Percentiles rank a stretch among this genome's conserved stretches.
phyloP scores from a whole-genome alignment of 768 basidiomycete species.

The Tricholoma hemisulphureum region DNA sequence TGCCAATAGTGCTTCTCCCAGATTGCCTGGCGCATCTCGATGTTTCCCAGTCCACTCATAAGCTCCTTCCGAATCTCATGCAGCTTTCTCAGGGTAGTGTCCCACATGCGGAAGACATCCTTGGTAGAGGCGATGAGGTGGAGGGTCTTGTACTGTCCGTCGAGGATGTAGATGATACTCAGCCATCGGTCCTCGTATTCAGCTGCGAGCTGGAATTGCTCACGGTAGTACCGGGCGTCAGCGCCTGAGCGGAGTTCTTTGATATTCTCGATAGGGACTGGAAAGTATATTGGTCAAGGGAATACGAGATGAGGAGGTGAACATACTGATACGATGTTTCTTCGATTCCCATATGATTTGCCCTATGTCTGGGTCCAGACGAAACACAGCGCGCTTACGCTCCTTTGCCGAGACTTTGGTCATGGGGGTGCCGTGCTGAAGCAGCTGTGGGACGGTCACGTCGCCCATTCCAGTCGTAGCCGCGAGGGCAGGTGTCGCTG shows the following conservation, averaged over 20 bases:
- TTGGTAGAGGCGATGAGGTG: conserved; percentile 76
- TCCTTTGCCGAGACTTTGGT: conserved; percentile 81
- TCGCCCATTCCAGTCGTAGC: conserved; percentile 11
- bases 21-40: conserved; percentile 65
- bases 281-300: background rate
- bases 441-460: conserved; percentile 50
- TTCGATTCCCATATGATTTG: conserved; percentile 79
- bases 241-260: conserved; percentile 82
- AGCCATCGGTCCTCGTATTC: conserved; percentile 80
- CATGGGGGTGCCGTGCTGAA: conserved; percentile 70
- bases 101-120: conserved; percentile 51
- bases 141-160: conserved; percentile 78
- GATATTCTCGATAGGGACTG: conserved; percentile 87
- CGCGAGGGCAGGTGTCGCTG: conserved; percentile 12
- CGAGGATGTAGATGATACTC: conserved; percentile 80
- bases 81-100: conserved; percentile 64
- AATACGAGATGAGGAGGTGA: conserved; percentile 42
- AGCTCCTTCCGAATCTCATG: conserved; percentile 69
- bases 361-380: conserved; percentile 76
- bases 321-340: conserved; percentile 61
- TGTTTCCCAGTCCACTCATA: conserved; percentile 70
- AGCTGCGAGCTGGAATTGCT: conserved; percentile 66
- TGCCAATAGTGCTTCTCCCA: conserved; percentile 91
- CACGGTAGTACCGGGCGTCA: conserved; percentile 73
- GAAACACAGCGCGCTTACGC: conserved; percentile 67